Conservation (phyloP, 2,329 filamentous ascomycete genomes). For the Diaporthe eres region DNA sequence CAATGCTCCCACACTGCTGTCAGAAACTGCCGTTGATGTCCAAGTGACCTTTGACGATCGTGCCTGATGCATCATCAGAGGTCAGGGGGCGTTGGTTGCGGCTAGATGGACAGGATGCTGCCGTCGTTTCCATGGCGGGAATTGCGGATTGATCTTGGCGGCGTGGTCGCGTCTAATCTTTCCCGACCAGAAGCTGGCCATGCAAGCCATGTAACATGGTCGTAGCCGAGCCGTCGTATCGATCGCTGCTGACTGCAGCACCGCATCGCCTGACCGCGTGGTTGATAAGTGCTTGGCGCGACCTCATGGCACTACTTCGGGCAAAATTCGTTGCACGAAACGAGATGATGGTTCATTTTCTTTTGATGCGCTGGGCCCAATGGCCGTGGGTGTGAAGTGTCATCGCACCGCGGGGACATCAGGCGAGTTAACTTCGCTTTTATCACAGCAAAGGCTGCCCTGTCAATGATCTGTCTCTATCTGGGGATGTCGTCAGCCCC, state of each 20-base stretch:
- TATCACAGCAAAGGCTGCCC: background rate
- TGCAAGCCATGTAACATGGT: background rate
- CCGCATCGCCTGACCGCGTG: constrained; percentile 20
- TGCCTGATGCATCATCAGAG: background rate
- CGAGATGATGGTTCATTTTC: constrained; percentile 19
- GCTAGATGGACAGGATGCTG: background rate
- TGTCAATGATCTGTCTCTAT: background rate
- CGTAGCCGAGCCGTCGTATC: constrained; percentile 29
- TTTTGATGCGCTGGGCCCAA: constrained; percentile 12
- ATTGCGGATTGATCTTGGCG: background rate
- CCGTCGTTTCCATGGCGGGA: background rate
- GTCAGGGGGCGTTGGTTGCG: background rate
- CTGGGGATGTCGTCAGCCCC: background rate
- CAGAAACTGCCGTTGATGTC: background rate
- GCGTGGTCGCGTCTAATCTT: constrained; percentile 16
- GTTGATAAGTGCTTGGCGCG: background rate
- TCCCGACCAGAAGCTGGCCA: constrained; percentile 4
- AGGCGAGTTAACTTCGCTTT: background rate
- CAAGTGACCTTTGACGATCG: constrained; percentile 22
- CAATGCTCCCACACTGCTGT: background rate
- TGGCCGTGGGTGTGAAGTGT: background rate
- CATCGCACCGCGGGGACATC: background rate
- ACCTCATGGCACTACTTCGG: constrained; percentile 8
- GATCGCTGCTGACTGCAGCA: background rate
- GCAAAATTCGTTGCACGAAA: constrained; percentile 1